Conservation (phyloP, 495 filamentous ascomycete species). For the Cairneyella variabilis region DNA sequence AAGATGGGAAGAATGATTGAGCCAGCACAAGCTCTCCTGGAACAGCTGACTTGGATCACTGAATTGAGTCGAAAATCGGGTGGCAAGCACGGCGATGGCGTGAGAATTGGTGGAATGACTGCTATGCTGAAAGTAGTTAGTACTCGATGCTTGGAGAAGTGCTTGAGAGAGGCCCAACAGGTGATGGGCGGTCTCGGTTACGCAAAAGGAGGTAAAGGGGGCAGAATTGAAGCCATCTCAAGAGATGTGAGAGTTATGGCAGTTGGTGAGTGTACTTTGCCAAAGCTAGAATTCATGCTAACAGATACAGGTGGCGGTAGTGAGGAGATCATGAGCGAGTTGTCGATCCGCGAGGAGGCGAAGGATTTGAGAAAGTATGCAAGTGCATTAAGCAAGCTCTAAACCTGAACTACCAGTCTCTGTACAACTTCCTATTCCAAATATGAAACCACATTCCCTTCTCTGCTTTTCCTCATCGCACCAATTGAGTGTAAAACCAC, state of each 20-base stretch:
- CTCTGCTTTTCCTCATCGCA: too few species aligned
- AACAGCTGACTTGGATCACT: conserved; percentile 36
- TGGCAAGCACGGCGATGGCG: conserved; percentile 31
- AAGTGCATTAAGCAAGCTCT: conserved; percentile 18
- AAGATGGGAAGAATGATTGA: conserved; percentile 48
- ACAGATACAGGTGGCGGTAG: conserved; percentile 27
- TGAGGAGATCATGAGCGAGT: conserved; percentile 35
- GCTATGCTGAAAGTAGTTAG: conserved; percentile 27
- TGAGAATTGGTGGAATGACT: conserved; percentile 45
- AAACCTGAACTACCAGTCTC: not conserved
- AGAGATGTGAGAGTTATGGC: conserved; percentile 35
- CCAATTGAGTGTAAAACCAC: too few species aligned
- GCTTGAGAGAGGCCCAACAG: conserved; percentile 28
- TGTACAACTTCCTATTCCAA: too few species aligned
- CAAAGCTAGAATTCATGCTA: not conserved
- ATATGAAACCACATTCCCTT: too few species aligned
- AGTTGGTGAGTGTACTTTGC: conserved; percentile 25
- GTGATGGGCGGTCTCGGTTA: conserved; percentile 32
- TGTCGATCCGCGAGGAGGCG: conserved; percentile 28
- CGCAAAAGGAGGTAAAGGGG: conserved; percentile 30
- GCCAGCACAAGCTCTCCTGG: conserved; percentile 44
- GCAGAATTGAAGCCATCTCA: conserved; percentile 34
- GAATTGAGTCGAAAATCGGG: conserved; percentile 33
- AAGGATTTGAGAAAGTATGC: conserved; percentile 24
- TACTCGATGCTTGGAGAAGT: conserved; percentile 25